Percentiles rank a stretch among this genome's conserved stretches.
phyloP scores from a whole-genome alignment of 169 alveolate genomes.

The Cyclospora cayetanensis region DNA sequence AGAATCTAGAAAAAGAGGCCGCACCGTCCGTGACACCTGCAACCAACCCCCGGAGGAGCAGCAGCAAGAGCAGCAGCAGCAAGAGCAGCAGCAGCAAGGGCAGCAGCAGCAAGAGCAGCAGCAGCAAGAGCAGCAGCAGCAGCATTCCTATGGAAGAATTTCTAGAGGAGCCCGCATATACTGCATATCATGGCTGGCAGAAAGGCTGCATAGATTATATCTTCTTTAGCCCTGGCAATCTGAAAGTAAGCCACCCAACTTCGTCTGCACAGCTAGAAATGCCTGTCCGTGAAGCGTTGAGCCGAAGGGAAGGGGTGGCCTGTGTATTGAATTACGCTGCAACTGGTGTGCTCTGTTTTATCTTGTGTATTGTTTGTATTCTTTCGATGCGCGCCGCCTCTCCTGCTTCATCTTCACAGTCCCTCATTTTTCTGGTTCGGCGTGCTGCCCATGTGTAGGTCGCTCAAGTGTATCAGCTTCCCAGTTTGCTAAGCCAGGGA shows the following conservation, averaged over 20 bases:
- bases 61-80: neutral
- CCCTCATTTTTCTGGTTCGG: neutral
- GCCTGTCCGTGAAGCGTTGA: no score
- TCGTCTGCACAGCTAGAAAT: no score
- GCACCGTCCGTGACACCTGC: neutral
- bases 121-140: neutral
- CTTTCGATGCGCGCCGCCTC: neutral
- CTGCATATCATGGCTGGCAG: conserved; percentile 89
- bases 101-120: neutral
- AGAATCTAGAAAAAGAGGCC: no score
- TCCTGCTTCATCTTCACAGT: neutral
- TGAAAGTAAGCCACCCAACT: conserved; percentile 30
- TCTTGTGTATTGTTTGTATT: no score
- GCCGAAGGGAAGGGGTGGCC: no score
- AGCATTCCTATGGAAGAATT: neutral
- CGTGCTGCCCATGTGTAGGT: neutral
- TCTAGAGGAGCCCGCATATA: conserved; percentile 81
- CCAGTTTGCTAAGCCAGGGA: neutral
- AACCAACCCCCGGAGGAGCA: neutral
- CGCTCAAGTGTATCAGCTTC: neutral
- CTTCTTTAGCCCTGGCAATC: conserved; percentile 76
- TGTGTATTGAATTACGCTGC: no score
- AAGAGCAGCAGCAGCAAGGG: neutral
- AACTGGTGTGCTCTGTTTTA: no score
- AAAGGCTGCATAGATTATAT: conserved; percentile 87